Base-by-base conservation (phyloP, 495 filamentous ascomycete genomes). In the Penicillium taxi region DNA sequence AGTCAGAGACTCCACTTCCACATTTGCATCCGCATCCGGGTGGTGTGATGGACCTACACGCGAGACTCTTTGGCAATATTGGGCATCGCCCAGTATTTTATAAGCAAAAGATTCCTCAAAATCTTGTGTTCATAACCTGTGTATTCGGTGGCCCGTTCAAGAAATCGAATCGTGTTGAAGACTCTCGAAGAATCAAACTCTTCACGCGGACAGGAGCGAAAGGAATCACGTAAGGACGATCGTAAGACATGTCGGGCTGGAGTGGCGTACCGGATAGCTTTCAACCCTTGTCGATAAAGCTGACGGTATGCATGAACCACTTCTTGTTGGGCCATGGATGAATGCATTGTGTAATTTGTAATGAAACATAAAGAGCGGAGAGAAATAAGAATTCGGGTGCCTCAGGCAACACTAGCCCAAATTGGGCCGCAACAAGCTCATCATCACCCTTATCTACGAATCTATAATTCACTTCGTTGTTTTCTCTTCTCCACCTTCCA, bases 91-190 rank as follows among this genome's bases (percentile, higher is more conserved):
- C 78, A 82, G 34, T 70, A 82, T 43, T 68, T 61, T 14, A 79
- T 71, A 26, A 75, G 51, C 24, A 86, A 49, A 37, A 96, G 49
- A 45, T 81, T 94, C 57, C 78, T 85, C 34, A 95, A 35, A 32
- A 98, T 79, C 37, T 61, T 68, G 53, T 95, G 86, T 66, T 96
- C 91, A 13, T 90, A 41, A 0, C 87, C 86, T 16, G 60, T 70
- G 41, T 70, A 56, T 28, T 65, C 57, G 6, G 80, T 68, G 5
- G 91, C 91, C 18, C 73, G 70, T 23, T 76, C 63, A 5, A 96
- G 67, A 51, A 98, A 96, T 39, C 70, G 67, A 12, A 93, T 40
- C 0, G 91, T 98, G 35, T 85, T 83, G 33, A 64, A 55, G 23
- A 94, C 76, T 38, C 69, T 74, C 17, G 66, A 56, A 26, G 60